These are phyloP conservation scores for Stramenopiles sp. DNA, from an alignment of 352 stramenopile species.

Conservation along the genomic window DNA sequence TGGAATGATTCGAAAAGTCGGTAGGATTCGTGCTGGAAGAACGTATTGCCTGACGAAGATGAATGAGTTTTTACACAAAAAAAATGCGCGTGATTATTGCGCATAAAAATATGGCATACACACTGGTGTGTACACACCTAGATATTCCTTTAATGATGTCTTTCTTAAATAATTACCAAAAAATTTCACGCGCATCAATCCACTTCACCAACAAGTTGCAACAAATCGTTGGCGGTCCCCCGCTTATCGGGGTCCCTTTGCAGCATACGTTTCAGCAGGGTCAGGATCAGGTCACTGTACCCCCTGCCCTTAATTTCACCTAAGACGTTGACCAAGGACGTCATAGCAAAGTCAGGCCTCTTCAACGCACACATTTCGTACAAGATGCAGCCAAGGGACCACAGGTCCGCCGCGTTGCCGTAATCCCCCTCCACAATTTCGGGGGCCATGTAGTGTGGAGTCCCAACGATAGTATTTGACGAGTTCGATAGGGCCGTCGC, in stretches of 20 bases:
- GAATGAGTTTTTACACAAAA: too few relatives aligned
- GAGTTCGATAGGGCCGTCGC: not conserved
- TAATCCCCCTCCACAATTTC: slow-evolving; percentile 6
- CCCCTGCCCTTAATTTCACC: not conserved
- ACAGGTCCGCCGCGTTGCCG: not conserved
- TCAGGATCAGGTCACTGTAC: not conserved
- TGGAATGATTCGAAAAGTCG: too few relatives aligned
- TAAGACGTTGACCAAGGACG: not conserved
- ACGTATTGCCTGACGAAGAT: too few relatives aligned
- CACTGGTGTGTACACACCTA: too few relatives aligned
- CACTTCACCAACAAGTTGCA: not conserved
- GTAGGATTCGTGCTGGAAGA: too few relatives aligned
- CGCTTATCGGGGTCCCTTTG: not conserved
- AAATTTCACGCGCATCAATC: not conserved
- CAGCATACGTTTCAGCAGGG: not conserved
- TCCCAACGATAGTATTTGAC: slow-evolving; percentile 1
- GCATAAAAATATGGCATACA: too few relatives aligned
- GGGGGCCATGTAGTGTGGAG: slow-evolving; percentile 6
- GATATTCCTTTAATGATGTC: too few relatives aligned
- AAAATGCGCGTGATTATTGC: too few relatives aligned
- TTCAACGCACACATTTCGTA: slow-evolving; percentile 10
- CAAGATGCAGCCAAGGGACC: not conserved
- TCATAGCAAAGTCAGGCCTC: slow-evolving; percentile 9
- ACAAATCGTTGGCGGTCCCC: not conserved
- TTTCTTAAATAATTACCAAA: too few relatives aligned